Base-by-base conservation (phyloP, 176 grass and related monocot species). In the Oryza meridionalis region DNA sequence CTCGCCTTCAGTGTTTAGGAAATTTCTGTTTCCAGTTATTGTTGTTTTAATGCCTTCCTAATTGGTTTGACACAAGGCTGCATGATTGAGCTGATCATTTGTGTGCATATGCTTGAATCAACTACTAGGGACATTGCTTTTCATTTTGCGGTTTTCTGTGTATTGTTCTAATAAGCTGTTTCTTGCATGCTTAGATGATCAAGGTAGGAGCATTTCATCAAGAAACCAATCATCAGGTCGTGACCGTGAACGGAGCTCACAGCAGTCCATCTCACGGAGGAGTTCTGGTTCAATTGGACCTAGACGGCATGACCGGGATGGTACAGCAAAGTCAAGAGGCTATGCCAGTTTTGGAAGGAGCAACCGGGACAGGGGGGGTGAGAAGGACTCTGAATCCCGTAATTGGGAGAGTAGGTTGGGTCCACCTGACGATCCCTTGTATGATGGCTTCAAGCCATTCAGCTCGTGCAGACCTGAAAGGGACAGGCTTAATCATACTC, bases 311-410 rank as follows among this genome's bases (percentile, higher is more conserved):
- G 87, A 91, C 11, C 76, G 70, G 15, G 82, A 87, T 83, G 80
- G 78, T 65, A 6, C 73, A 70, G 76, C 80, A 73, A 92, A 90
- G 71, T 88, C 88, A 40, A 89, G 59, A 77, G 86, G 85, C 58
- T 95, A 95, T 73, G 70, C 76, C 63, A 92, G 83, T 88, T 92
- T 95, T 88, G 88, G 92, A 88, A 89, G 86, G 77, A 81, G 88
- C 53, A 81, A 74, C 67, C 78, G 67, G 47, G 85, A 90, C 50
- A 95, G 88, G 46, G 73, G 69, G 5, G 77, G 55, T 27, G 88
- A 95, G 19, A 95, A 92, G 59, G 84, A 85, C 17, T 73, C 67
- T 24, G 88, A 92, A 74, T 81, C 80, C 29, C 82, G 29, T 70
- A 86, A 90, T 15, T 29, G 88, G 58, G 93, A 86, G 38, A 69